Conservation (phyloP, 2,329 filamentous ascomycete species). For the Ascochyta lentis region DNA sequence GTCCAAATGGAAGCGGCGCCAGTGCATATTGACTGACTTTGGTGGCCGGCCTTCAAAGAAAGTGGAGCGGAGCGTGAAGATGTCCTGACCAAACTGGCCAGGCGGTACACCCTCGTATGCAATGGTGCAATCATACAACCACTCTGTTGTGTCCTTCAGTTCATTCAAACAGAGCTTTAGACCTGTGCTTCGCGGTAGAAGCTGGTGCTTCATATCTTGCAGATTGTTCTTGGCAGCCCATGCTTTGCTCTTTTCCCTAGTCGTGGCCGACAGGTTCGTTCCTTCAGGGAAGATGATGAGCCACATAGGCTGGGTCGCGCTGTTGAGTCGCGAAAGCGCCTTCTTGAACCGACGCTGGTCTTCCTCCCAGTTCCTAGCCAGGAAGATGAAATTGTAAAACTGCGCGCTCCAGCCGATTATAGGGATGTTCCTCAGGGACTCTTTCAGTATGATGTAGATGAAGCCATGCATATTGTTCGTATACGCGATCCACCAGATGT, state of each 20-base stretch:
- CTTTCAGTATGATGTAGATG: conserved; percentile 89
- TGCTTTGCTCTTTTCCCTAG: conserved; percentile 70
- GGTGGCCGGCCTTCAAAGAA: conserved; percentile 89
- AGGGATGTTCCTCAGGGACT: conserved; percentile 82
- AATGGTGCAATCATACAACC: conserved; percentile 91
- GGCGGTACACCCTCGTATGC: conserved; percentile 87
- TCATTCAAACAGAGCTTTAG: conserved; percentile 80
- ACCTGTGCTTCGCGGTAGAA: conserved; percentile 82
- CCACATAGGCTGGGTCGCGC: conserved; percentile 83
- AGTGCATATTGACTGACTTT: conserved; percentile 96
- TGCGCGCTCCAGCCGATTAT: conserved; percentile 81
- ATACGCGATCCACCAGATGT: conserved; percentile 94
- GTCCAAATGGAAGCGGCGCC: conserved; percentile 81
- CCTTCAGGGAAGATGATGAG: conserved; percentile 86
- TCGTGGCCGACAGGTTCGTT: conserved; percentile 78
- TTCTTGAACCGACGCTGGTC: conserved; percentile 79
- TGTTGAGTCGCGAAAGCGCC: conserved; percentile 73
- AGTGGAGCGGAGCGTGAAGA: conserved; percentile 84
- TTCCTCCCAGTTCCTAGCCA: conserved; percentile 86
- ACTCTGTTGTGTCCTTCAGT: conserved; percentile 75
- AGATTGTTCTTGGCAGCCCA: conserved; percentile 81
- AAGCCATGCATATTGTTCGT: conserved; percentile 83
- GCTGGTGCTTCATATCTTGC: conserved; percentile 73
- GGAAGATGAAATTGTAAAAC: conserved; percentile 89
- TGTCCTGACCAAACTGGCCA: conserved; percentile 82